phyloP scores from a whole-genome alignment of 352 stramenopile genomes.

The Pythium dissotocum region DNA sequence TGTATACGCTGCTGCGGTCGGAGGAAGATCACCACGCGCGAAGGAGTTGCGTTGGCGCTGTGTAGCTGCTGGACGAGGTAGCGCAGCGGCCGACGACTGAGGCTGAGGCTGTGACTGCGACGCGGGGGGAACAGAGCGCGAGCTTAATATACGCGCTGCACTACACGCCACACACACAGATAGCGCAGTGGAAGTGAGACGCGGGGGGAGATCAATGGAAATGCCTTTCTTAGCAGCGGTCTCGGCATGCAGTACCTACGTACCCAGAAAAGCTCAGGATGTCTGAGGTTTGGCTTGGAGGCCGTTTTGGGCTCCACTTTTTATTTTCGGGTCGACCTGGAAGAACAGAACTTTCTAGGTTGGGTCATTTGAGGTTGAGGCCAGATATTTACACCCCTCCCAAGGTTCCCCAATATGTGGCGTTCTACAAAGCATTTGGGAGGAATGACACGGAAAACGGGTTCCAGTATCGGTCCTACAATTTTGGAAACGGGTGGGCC shows the following conservation, averaged over 20 bases:
- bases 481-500: not conserved
- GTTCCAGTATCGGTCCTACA: not conserved
- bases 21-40: not conserved
- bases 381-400: not conserved
- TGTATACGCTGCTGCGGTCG: not conserved
- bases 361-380: not conserved
- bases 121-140: not conserved
- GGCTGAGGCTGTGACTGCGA: not conserved
- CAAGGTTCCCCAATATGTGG: too few relatives aligned
- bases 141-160: conserved; percentile 4
- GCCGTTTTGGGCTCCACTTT: not conserved
- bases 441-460: conserved; percentile 10
- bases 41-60: not conserved
- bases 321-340: conserved; percentile 27
- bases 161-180: not conserved
- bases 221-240: conserved; percentile 17
- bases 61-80: not conserved
- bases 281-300: not conserved
- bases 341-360: conserved; percentile 8
- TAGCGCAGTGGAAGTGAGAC: not conserved
- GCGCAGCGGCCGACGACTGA: too few relatives aligned
- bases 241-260: not conserved
- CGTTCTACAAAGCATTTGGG: not conserved
- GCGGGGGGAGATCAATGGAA: not conserved
- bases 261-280: conserved; percentile 1